Evolutionary conservation across 768 basidiomycete genomes (phyloP).

Genomic region (Leccinellum rugosiceps): DNA sequence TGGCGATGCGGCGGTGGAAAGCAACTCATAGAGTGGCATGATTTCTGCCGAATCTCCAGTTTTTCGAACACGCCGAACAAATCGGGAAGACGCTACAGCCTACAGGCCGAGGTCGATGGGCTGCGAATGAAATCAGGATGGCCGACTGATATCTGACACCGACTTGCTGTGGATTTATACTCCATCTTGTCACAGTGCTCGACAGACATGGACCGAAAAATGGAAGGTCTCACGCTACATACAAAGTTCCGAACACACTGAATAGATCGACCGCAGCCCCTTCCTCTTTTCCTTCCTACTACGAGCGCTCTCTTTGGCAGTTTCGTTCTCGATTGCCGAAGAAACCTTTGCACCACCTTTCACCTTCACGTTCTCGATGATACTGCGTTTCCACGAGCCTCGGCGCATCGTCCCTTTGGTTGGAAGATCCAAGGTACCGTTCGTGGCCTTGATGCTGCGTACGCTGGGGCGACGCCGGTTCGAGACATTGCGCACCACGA

Average conservation of each 20-base stretch:
- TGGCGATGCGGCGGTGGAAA: neutral
- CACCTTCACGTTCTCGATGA: constrained; percentile 15
- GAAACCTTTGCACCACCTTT: constrained; percentile 10
- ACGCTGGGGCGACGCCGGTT: constrained; percentile 13
- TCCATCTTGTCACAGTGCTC: too few species aligned
- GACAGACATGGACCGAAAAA: too few species aligned
- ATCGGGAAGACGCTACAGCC: too few species aligned
- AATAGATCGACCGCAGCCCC: constrained; percentile 29
- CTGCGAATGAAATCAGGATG: too few species aligned
- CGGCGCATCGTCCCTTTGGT: constrained; percentile 24
- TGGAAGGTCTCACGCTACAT: too few species aligned
- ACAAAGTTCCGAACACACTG: constrained; percentile 24
- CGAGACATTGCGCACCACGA: constrained; percentile 9
- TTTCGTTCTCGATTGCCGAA: constrained; percentile 14
- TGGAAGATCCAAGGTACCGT: neutral
- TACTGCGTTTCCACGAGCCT: constrained; percentile 26
- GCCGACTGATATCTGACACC: neutral
- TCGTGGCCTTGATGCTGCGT: constrained; percentile 14
- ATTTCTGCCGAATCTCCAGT: neutral
- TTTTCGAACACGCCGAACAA: neutral
- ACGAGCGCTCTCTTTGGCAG: neutral
- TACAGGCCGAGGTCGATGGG: too few species aligned
- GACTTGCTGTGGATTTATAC: neutral
- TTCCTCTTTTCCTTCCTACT: constrained; percentile 23
- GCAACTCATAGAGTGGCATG: neutral